Base-by-base conservation (phyloP, 495 filamentous ascomycete genomes). In the Hypoxylon crocopeplum region DNA sequence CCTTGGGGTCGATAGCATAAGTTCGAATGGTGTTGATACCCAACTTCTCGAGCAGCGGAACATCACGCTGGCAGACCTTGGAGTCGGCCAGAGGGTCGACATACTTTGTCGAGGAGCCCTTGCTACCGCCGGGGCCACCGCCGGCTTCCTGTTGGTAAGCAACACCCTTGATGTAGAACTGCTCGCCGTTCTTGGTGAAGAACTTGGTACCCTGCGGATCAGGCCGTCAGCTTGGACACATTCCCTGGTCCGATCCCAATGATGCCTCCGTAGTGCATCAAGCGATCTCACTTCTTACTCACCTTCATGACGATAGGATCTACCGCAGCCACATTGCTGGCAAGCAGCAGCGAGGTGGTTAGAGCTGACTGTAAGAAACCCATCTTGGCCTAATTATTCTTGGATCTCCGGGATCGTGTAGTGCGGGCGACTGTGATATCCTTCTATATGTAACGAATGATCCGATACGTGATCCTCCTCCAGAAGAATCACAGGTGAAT, bases 11-110 rank as follows among this genome's bases (percentile, higher is more conserved):
- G 69, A 98, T 84, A 66, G 91, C 91, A 74, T 98, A 98, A 13
- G 92, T 91, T 67, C 94, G 93, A 69, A 98, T 92, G 21, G 86
- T 84, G 75, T 98, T 98, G 66, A 93, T 93, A 52, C 82, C 79
- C 30, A 97, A 80, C 61, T 89, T 80, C 69, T 83, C 62, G 42
- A 98, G 81, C 57, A 86, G 76, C n/a, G 91, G 90, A 27, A 98
- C 75, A 72, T 98, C 94, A 56, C 93, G 89, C 62, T 79, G 75
- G 79, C 93, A 97, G 53, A 75, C 71, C 13, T 78, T 71, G 13
- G 69, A 70, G 74, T 96, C 81, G 47, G 91, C 83, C 27, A 98
- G 81, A 46, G 94, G 93, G 61, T 87, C 84, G 29, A 72, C 68
- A 67, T 78, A 86, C 64, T 74, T 80, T 41, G 59, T 68, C 37